phyloP scores from a whole-genome alignment of 768 basidiomycete species.

The Lentinula raphanica region DNA sequence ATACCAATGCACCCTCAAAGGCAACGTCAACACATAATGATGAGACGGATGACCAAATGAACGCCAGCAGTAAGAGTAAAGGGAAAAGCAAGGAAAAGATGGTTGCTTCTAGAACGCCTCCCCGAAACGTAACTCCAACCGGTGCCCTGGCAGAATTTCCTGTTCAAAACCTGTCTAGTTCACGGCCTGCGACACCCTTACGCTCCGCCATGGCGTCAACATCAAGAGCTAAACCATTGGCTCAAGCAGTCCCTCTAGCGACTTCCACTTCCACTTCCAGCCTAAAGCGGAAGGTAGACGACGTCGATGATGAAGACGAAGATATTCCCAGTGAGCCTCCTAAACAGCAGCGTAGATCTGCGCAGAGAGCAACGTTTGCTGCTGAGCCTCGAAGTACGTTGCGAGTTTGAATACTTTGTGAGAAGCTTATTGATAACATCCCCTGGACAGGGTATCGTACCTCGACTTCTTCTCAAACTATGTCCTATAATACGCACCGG shows the following conservation, averaged over 20 bases:
- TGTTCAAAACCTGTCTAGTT: not conserved
- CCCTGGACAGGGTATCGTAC: not conserved
- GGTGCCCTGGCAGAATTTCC: not conserved
- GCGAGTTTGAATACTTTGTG: not conserved
- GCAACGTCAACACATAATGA: not conserved
- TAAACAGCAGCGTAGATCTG: not conserved
- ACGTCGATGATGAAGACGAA: not conserved
- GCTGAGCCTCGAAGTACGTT: conserved; percentile 2
- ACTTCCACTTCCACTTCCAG: not conserved
- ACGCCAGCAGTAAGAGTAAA: not conserved
- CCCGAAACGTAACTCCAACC: not conserved
- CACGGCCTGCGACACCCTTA: not conserved
- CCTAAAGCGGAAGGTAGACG: conserved; percentile 3
- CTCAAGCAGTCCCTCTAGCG: not conserved
- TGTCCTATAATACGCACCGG: conserved; percentile 1
- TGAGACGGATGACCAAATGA: not conserved
- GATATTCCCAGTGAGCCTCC: not conserved
- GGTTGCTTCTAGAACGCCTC: not conserved
- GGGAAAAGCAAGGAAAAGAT: not conserved
- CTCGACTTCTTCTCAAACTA: not conserved
- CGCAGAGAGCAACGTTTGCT: conserved; percentile 1
- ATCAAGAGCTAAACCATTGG: not conserved
- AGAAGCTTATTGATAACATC: not conserved
- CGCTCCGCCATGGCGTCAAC: conserved; percentile 2
- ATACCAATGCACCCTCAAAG: not conserved